Evolutionary conservation across 371 early-diverging fungal species (phyloP).

Genomic region (Globomyces sp.): DNA sequence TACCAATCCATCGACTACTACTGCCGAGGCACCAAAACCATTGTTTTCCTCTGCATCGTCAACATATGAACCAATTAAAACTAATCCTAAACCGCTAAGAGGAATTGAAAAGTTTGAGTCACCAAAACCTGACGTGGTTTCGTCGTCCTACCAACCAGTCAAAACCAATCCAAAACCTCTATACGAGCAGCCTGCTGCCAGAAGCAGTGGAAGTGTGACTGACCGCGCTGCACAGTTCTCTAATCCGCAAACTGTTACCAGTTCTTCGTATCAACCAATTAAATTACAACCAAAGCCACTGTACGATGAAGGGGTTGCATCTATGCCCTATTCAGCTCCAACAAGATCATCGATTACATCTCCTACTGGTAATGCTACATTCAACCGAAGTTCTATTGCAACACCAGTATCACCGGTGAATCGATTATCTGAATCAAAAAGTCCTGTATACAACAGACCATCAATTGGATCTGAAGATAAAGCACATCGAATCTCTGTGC

Average conservation of each 20-base stretch:
- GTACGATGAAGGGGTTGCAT: slow-evolving; percentile 12
- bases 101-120: neutral
- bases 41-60: slow-evolving; percentile 4
- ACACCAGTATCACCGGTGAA: no score
- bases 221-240: neutral
- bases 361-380: neutral
- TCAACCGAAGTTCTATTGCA: no score
- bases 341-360: neutral
- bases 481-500: slow-evolving; percentile 23
- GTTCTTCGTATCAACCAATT: slow-evolving; percentile 14
- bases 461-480: neutral
- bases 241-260: neutral
- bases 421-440: no score
- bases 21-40: slow-evolving; percentile 10
- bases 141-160: slow-evolving; percentile 24
- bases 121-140: neutral
- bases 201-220: slow-evolving; percentile 6
- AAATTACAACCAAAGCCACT: slow-evolving; percentile 12
- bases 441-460: no score
- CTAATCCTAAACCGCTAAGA: slow-evolving; percentile 28
- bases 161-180: slow-evolving; percentile 31
- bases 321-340: slow-evolving; percentile 1
- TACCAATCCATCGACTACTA: neutral
- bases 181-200: neutral
- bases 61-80: slow-evolving; percentile 26